A percentile compares a stretch with the other conserved stretches of the same genome.
Conservation (phyloP, 2,329 filamentous ascomycete species). For the Fusarium austroafricanum region DNA sequence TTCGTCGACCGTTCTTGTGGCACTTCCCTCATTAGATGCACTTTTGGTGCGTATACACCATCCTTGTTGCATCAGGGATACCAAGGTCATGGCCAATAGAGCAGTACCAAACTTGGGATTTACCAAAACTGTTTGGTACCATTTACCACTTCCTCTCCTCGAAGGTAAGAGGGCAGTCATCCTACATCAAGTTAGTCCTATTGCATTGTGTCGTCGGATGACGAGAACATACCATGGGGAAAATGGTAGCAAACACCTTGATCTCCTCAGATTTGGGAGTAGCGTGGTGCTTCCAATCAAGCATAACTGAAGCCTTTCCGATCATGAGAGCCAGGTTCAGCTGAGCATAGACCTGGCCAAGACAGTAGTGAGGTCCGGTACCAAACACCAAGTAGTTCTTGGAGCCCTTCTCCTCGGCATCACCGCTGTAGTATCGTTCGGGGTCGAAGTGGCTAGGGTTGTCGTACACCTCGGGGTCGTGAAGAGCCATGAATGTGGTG, state of each 20-base stretch:
- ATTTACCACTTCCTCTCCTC: constrained; percentile 62
- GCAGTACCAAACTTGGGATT: constrained; percentile 16
- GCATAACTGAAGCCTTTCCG: constrained; percentile 85
- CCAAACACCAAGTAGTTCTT: constrained; percentile 99
- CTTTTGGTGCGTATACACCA: background rate
- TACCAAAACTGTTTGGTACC: constrained; percentile 9
- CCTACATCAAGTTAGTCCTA: constrained; percentile 61
- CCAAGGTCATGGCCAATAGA: background rate
- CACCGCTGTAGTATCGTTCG: constrained; percentile 89
- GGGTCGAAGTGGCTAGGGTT: constrained; percentile 91
- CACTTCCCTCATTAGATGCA: constrained; percentile 23
- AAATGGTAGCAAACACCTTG: constrained; percentile 98
- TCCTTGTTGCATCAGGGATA: constrained; percentile 3
- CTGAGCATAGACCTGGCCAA: constrained; percentile 92
- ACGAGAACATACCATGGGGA: constrained; percentile 80
- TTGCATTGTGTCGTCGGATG: background rate
- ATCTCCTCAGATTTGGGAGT: constrained; percentile 91
- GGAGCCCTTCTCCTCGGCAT: constrained; percentile 83
- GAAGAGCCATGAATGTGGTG: constrained; percentile 88
- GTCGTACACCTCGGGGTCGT: constrained; percentile 91
- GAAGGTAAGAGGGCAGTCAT: constrained; percentile 85
- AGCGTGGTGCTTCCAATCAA: constrained; percentile 91
- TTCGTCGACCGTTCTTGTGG: constrained; percentile 10
- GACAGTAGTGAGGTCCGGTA: constrained; percentile 94
- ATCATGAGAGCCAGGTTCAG: constrained; percentile 90